Percentiles rank a stretch among this genome's conserved stretches.
Conservation (phyloP, 768 basidiomycete species). For the Mycena rebaudengoi region DNA sequence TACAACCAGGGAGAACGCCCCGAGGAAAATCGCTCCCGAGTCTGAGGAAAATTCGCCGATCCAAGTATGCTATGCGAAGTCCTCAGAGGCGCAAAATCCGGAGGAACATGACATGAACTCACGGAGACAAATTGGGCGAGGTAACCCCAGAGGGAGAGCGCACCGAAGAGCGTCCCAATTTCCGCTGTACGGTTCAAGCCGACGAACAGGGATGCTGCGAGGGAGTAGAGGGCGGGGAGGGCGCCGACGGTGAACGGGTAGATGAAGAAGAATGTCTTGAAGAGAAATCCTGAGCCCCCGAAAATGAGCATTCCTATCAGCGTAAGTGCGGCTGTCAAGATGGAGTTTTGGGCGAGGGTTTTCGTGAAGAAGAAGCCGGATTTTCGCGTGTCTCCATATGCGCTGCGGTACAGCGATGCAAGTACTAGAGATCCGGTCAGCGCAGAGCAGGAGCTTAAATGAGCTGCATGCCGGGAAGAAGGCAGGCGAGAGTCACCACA, state of each 20-base stretch:
- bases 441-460: not conserved
- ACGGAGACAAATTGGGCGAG: conserved; percentile 9
- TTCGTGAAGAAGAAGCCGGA: not conserved
- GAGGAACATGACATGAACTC: too few relatives aligned
- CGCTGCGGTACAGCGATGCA: not conserved
- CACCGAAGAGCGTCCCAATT: conserved; percentile 9
- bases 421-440: too few relatives aligned
- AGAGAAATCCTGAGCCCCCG: not conserved
- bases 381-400: not conserved
- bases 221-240: conserved; percentile 15
- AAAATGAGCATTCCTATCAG: conserved; percentile 2
- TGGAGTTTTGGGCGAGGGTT: conserved; percentile 2
- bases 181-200: not conserved
- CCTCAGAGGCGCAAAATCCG: not conserved
- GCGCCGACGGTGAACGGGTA: conserved; percentile 9
- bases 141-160: conserved; percentile 6
- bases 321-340: not conserved
- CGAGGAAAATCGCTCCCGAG: not conserved
- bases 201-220: conserved; percentile 5
- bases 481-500: not conserved
- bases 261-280: not conserved
- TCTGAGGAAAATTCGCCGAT: not conserved
- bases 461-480: not conserved
- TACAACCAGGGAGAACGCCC: not conserved
- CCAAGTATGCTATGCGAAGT: not conserved